Conservation (phyloP, 306 rosid genomes). For the Pyrus pyrifolia region DNA sequence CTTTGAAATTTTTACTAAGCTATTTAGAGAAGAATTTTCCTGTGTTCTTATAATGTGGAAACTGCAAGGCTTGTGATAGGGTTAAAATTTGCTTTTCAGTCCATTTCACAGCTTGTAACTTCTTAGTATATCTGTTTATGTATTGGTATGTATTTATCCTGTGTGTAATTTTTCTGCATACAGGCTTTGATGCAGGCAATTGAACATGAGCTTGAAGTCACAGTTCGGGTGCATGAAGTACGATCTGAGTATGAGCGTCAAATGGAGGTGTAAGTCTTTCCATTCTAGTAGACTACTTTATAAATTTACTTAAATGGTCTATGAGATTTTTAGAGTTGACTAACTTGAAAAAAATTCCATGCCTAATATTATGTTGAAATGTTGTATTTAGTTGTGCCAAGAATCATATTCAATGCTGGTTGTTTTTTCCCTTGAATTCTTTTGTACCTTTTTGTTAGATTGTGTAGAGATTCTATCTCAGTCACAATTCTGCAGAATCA, state of each 20-base stretch:
- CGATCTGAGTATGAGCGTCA: constrained; percentile 86
- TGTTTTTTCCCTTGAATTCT: background rate
- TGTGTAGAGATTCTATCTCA: background rate
- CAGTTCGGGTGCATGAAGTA: constrained; percentile 86
- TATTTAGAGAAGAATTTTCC: background rate
- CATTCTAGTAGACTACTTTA: background rate
- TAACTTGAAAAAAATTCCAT: background rate
- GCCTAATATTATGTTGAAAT: background rate
- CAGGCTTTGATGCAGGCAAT: constrained; percentile 87
- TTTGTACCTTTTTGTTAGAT: background rate
- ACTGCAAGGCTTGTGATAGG: background rate
- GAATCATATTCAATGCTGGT: background rate
- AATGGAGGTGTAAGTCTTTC: constrained; percentile 69
- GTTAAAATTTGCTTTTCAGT: background rate
- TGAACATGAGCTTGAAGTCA: constrained; percentile 94
- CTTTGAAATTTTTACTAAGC: background rate
- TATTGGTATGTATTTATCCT: background rate
- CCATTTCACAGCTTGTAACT: background rate
- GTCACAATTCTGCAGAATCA: background rate
- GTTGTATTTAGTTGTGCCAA: background rate
- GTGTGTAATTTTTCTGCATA: constrained; percentile 6
- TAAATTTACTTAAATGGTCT: background rate
- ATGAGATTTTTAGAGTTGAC: background rate
- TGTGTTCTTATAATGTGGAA: background rate
- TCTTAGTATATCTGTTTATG: background rate